These are phyloP conservation scores for Scytalidium lignicola DNA, from an alignment of 2,329 filamentous ascomycete genomes.

Conservation along the genomic window DNA sequence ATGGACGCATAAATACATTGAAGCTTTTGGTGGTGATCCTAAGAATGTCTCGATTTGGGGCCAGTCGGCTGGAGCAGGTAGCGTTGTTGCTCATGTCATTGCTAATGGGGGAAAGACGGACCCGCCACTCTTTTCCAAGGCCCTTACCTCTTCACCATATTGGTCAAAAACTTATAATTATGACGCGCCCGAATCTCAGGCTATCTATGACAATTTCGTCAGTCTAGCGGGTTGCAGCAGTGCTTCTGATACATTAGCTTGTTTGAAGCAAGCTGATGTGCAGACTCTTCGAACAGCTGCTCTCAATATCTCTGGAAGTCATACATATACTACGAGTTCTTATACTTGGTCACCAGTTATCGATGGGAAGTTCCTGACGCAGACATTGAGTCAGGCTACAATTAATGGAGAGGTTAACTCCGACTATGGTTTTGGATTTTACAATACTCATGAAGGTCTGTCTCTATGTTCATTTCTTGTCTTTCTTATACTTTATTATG, in stretches of 20 bases:
- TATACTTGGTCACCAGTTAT: slow-evolving; percentile 59
- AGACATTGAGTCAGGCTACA: slow-evolving; percentile 40
- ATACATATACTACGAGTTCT: slow-evolving; percentile 49
- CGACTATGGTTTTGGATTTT: slow-evolving; percentile 46
- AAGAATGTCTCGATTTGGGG: slow-evolving; percentile 56
- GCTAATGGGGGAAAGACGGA: slow-evolving; percentile 37
- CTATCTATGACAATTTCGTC: slow-evolving; percentile 41
- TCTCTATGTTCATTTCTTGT: no score
- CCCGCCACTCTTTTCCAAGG: slow-evolving; percentile 42
- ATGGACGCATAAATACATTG: slow-evolving; percentile 57
- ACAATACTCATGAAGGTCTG: slow-evolving; percentile 51
- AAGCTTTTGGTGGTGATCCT: slow-evolving; percentile 53
- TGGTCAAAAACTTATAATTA: slow-evolving; percentile 49
- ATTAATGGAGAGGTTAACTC: slow-evolving; percentile 35
- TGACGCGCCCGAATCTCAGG: slow-evolving; percentile 38
- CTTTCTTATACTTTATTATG: no score
- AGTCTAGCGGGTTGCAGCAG: slow-evolving; percentile 34
- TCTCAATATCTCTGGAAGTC: slow-evolving; percentile 40
- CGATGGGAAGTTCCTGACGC: slow-evolving; percentile 46
- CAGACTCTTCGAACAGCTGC: slow-evolving; percentile 48
- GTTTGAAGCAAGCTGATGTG: slow-evolving; percentile 49
- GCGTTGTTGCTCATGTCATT: slow-evolving; percentile 47
- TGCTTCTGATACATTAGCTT: slow-evolving; percentile 41
- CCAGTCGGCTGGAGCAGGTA: slow-evolving; percentile 50
- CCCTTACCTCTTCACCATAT: slow-evolving; percentile 47